A percentile compares a stretch with the other conserved stretches of the same genome.
Evolutionary conservation across 495 filamentous ascomycete genomes (phyloP).

Genomic region (Pseudoneurospora amorphoporcata): DNA sequence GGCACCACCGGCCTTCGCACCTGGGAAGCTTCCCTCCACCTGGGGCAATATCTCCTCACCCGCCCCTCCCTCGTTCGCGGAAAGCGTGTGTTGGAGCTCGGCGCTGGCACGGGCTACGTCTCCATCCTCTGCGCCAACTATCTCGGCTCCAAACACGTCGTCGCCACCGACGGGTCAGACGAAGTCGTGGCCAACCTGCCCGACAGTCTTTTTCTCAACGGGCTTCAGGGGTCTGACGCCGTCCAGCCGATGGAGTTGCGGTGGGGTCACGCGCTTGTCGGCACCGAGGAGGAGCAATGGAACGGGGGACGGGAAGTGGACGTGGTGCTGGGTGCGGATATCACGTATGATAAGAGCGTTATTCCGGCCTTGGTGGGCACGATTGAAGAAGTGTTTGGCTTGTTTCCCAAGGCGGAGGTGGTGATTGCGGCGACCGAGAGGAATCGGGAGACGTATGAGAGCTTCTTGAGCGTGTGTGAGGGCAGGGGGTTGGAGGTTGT

Average conservation of each 20-base stretch:
- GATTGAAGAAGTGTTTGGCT: conserved; percentile 27
- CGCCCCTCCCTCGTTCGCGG: conserved; percentile 32
- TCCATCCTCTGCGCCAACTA: conserved; percentile 71
- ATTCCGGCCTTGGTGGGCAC: conserved; percentile 37
- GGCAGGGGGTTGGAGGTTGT: conserved; percentile 23
- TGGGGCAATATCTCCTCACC: conserved; percentile 57
- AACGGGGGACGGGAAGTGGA: conserved; percentile 34
- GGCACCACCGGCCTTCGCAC: conserved; percentile 84
- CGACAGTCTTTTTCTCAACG: conserved; percentile 59
- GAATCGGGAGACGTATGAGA: conserved; percentile 35
- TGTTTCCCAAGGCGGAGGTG: conserved; percentile 28
- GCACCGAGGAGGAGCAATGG: conserved; percentile 34
- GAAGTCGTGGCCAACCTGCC: conserved; percentile 59
- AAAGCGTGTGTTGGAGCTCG: conserved; percentile 72
- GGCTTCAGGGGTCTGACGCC: conserved; percentile 32
- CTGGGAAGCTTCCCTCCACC: conserved; percentile 87
- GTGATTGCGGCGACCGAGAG: conserved; percentile 40
- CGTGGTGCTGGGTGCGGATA: conserved; percentile 39
- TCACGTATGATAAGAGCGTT: conserved; percentile 38
- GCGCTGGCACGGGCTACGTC: conserved; percentile 79
- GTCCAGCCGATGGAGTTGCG: conserved; percentile 42
- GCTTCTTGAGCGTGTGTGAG: conserved; percentile 28
- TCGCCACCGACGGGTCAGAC: conserved; percentile 74
- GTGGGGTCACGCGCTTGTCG: conserved; percentile 48
- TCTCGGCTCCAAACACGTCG: conserved; percentile 50